Percentiles rank a stretch among this genome's conserved stretches.
Evolutionary conservation across 768 basidiomycete species (phyloP).

Genomic region (Hericium rajendrae): DNA sequence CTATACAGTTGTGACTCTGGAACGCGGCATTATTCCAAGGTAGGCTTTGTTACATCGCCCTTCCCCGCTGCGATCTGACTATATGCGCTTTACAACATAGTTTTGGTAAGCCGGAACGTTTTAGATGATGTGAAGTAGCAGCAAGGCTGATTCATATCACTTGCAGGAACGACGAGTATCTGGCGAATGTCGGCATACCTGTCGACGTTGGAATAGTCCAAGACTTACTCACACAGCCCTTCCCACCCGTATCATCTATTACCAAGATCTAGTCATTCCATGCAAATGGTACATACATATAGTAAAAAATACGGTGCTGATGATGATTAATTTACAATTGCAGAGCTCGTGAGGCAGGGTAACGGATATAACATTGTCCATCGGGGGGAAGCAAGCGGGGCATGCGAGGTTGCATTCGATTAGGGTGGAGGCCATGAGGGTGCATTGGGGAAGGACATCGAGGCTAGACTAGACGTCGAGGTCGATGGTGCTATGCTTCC

Average conservation of each 20-base stretch:
- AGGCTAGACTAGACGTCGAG: background rate
- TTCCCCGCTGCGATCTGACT: background rate
- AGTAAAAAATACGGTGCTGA: constrained; percentile 10
- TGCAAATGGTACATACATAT: constrained; percentile 2
- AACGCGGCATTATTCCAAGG: constrained; percentile 87
- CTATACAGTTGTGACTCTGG: constrained; percentile 71
- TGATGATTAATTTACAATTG: constrained; percentile 16
- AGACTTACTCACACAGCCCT: constrained; percentile 24
- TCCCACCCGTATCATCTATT: constrained; percentile 15
- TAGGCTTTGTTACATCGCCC: constrained; percentile 22
- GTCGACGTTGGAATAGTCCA: constrained; percentile 31
- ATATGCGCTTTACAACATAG: constrained; percentile 15
- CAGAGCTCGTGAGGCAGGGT: background rate
- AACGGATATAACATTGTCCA: background rate
- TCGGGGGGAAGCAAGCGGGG: background rate
- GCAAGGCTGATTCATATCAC: background rate
- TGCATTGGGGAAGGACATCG: background rate
- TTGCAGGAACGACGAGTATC: constrained; percentile 44
- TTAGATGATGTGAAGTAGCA: background rate
- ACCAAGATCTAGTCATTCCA: constrained; percentile 9
- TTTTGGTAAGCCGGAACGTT: constrained; percentile 35
- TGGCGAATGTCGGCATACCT: constrained; percentile 31
- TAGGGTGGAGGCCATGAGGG: background rate
- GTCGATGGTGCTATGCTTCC: background rate
- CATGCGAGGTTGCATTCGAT: no score